These are phyloP conservation scores for Mycena vitilis DNA, from an alignment of 768 basidiomycete genomes.

Conservation along the genomic window DNA sequence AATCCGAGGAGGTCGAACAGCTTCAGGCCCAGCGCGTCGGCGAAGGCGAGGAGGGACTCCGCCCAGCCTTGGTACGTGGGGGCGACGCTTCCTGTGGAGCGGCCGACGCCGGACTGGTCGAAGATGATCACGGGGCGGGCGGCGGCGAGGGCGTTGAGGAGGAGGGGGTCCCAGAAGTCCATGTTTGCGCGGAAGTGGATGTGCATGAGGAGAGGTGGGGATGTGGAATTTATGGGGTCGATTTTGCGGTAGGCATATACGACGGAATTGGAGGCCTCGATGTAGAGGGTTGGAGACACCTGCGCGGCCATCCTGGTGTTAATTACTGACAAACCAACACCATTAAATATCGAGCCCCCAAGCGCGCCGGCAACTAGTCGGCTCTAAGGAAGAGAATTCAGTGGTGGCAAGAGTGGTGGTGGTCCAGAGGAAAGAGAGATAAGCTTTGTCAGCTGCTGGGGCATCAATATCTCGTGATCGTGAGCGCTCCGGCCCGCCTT, in stretches of 20 bases:
- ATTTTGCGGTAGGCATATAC: background rate
- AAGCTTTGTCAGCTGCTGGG: too few relatives aligned
- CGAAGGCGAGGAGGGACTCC: background rate
- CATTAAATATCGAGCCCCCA: too few relatives aligned
- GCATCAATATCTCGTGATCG: too few relatives aligned
- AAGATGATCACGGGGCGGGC: background rate
- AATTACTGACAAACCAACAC: background rate
- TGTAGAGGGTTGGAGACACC: background rate
- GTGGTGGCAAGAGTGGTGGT: too few relatives aligned
- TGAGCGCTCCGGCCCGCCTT: too few relatives aligned
- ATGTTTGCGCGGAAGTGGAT: conserved; percentile 1
- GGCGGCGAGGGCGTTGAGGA: background rate
- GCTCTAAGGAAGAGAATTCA: too few relatives aligned
- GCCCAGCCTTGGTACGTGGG: conserved; percentile 1
- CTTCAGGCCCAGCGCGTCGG: background rate
- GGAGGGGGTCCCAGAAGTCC: conserved; percentile 5
- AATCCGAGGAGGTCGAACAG: background rate
- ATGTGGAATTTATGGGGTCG: background rate
- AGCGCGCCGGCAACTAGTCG: too few relatives aligned
- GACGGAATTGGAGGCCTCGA: background rate
- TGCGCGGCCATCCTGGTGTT: background rate
- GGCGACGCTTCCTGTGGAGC: background rate
- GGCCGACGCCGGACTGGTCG: background rate
- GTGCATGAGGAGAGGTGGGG: background rate
- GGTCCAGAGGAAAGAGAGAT: too few relatives aligned